phyloP scores from a whole-genome alignment of 345 rosid genomes.

The Bruguiera gymnorhiza region DNA sequence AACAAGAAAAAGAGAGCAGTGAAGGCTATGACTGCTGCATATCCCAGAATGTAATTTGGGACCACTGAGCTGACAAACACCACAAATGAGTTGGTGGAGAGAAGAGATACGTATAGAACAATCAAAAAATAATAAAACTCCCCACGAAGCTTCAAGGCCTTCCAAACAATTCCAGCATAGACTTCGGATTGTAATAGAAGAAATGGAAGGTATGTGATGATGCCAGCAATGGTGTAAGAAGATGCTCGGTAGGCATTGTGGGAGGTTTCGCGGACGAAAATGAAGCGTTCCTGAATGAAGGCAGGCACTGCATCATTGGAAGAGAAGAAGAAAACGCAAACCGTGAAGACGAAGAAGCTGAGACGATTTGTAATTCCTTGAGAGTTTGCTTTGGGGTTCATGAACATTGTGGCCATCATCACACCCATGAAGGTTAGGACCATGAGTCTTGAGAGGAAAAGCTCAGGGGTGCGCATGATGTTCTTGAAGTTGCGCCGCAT shows the following conservation, averaged over 20 bases:
- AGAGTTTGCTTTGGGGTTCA: constrained; percentile 28
- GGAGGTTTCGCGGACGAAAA: constrained; percentile 49
- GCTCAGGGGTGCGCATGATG: constrained; percentile 63
- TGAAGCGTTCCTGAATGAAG: constrained; percentile 64
- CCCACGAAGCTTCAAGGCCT: constrained; percentile 43
- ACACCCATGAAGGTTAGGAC: constrained; percentile 62
- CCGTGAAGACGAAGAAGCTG: constrained; percentile 62
- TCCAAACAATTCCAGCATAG: constrained; percentile 58
- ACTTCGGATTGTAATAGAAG: constrained; percentile 52
- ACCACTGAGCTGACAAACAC: constrained; percentile 68
- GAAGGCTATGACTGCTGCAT: constrained; percentile 63
- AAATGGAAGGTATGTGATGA: constrained; percentile 61
- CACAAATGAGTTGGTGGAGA: constrained; percentile 70
- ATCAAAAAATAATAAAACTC: constrained; percentile 49
- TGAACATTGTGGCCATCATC: constrained; percentile 79
- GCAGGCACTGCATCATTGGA: constrained; percentile 70
- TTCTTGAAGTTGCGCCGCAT: constrained; percentile 67
- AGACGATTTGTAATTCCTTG: constrained; percentile 64
- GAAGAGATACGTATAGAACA: constrained; percentile 53
- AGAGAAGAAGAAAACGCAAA: constrained; percentile 68
- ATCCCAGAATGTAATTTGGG: constrained; percentile 62
- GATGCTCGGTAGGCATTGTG: constrained; percentile 62
- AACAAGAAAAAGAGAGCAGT: constrained; percentile 65
- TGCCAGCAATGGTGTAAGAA: constrained; percentile 58
- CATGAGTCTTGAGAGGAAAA: constrained; percentile 61